Percentiles rank a stretch among this genome's conserved stretches.
Conservation (phyloP, 768 basidiomycete species). For the Termitomyces sp. region DNA sequence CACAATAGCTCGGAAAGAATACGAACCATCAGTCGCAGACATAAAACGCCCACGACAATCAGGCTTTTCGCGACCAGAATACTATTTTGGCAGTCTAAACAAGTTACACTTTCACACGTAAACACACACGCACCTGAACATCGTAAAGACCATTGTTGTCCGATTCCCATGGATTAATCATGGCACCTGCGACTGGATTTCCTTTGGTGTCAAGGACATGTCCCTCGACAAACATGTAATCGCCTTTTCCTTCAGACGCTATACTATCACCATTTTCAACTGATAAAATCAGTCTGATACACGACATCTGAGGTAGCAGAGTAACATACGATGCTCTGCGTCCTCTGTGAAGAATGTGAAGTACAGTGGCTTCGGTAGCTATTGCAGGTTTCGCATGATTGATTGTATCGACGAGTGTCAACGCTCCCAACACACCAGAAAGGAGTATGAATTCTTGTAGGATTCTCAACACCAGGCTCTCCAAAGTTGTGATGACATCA, state of each 20-base stretch:
- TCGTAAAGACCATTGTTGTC: conserved; percentile 52
- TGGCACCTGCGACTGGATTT: conserved; percentile 55
- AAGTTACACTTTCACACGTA: not conserved
- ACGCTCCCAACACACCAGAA: conserved; percentile 78
- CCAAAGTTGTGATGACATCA: no score
- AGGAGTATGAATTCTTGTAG: conserved; percentile 71
- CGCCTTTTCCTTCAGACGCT: not conserved
- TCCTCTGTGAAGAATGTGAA: no score
- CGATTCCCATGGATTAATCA: conserved; percentile 25
- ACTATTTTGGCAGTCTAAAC: conserved; percentile 30
- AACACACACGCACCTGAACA: conserved; percentile 24
- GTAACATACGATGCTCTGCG: no score
- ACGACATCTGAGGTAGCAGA: not conserved
- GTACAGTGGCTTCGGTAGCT: conserved; percentile 55
- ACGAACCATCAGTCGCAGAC: no score
- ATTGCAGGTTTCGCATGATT: conserved; percentile 61
- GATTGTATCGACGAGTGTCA: conserved; percentile 67
- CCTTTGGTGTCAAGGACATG: conserved; percentile 59
- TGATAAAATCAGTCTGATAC: conserved; percentile 19
- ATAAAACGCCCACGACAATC: no score
- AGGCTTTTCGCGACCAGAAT: conserved; percentile 35
- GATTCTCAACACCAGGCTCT: no score
- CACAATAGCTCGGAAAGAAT: no score
- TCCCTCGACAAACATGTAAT: conserved; percentile 37
- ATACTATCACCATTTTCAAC: conserved; percentile 70